Conservation (phyloP, 73 alveolate genomes). For the Urostyla sp. region DNA sequence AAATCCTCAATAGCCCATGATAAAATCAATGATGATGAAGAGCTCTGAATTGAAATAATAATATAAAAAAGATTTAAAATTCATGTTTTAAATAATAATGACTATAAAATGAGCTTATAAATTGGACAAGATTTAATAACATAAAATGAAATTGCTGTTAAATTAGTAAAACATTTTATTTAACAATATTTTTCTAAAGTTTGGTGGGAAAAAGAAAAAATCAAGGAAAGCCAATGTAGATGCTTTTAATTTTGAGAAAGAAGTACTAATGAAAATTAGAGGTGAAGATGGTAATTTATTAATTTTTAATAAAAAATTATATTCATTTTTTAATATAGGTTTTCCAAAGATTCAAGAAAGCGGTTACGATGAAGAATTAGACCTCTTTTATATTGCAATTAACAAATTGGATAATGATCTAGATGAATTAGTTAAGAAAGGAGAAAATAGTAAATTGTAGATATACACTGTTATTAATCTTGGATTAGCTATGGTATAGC, state of each 20-base stretch:
- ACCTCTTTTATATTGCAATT: slow-evolving; percentile 30
- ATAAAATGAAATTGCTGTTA: slow-evolving; percentile 1
- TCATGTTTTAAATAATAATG: background rate
- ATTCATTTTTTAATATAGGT: slow-evolving; percentile 12
- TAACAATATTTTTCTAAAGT: background rate
- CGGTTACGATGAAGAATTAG: slow-evolving; percentile 46
- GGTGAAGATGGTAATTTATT: background rate
- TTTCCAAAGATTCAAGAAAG: slow-evolving; percentile 40
- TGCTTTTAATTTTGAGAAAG: slow-evolving; percentile 21
- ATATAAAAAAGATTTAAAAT: slow-evolving; percentile 18
- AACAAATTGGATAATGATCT: slow-evolving; percentile 15
- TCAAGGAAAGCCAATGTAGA: background rate
- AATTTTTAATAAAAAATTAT: background rate
- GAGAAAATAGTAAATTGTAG: background rate
- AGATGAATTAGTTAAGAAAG: background rate
- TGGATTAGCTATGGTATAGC: background rate
- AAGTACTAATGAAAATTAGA: slow-evolving; percentile 25
- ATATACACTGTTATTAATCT: slow-evolving; percentile 15
- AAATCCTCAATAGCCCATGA: background rate
- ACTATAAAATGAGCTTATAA: background rate
- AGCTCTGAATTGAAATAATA: background rate
- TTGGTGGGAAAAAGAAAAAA: slow-evolving; percentile 40
- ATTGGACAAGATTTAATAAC: slow-evolving; percentile 2
- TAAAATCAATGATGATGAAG: background rate
- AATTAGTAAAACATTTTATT: slow-evolving; percentile 1